A percentile compares a stretch with the other conserved stretches of the same genome.
Evolutionary conservation across 495 filamentous ascomycete genomes (phyloP).

Genomic region (Opeltia flavorubescens): DNA sequence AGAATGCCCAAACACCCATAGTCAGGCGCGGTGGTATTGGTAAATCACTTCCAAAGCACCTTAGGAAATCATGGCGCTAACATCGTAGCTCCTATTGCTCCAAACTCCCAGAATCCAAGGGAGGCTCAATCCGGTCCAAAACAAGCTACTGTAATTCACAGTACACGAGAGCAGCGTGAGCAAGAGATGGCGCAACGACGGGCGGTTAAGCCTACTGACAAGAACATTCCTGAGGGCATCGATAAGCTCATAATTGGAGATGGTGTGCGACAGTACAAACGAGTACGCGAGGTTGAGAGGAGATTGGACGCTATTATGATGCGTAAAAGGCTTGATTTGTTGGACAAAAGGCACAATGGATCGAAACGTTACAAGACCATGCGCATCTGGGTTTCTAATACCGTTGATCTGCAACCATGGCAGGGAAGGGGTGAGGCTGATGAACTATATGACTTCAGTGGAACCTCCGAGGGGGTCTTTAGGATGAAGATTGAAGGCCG

Average conservation of each 20-base stretch:
- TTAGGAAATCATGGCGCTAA: not conserved
- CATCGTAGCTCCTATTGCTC: not conserved
- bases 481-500: slow-evolving; percentile 86
- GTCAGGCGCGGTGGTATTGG: not conserved
- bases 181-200: slow-evolving; percentile 59
- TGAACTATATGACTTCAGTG: slow-evolving; percentile 61
- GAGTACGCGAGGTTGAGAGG: slow-evolving; percentile 75
- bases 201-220: slow-evolving; percentile 82
- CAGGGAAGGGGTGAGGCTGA: slow-evolving; percentile 51
- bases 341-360: slow-evolving; percentile 59
- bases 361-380: slow-evolving; percentile 76
- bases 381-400: slow-evolving; percentile 92
- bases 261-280: slow-evolving; percentile 66
- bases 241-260: slow-evolving; percentile 70
- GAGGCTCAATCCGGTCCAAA: not conserved
- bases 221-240: slow-evolving; percentile 78
- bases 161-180: slow-evolving; percentile 14
- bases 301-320: slow-evolving; percentile 88
- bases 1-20: not conserved
- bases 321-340: slow-evolving; percentile 80
- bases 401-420: slow-evolving; percentile 88
- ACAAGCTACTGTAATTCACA: not conserved
- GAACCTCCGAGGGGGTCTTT: slow-evolving; percentile 57
- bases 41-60: not conserved
- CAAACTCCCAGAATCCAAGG: not conserved